These are phyloP conservation scores for Aspergillus olivimuriae DNA, from an alignment of 495 filamentous ascomycete species.

Conservation along the genomic window DNA sequence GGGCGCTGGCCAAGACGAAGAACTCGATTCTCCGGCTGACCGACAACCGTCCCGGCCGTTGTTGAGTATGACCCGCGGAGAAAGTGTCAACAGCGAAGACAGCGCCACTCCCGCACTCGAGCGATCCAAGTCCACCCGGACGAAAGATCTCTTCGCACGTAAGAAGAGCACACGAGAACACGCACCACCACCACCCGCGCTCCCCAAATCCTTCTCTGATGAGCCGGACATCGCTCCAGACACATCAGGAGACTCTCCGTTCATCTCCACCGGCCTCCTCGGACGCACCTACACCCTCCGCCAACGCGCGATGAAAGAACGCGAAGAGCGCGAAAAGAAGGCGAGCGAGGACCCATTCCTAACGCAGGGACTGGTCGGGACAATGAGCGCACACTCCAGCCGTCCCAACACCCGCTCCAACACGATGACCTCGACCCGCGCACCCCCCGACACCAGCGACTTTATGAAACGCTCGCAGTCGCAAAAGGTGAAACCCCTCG, in stretches of 20 bases:
- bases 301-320: slow-evolving; percentile 48
- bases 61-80: slow-evolving; percentile 44
- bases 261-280: slow-evolving; percentile 52
- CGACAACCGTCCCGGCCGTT: slow-evolving; percentile 46
- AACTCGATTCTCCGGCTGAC: slow-evolving; percentile 14
- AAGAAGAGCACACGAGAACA: slow-evolving; percentile 34
- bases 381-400: slow-evolving; percentile 2
- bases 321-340: slow-evolving; percentile 37
- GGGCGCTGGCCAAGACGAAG: slow-evolving; percentile 43
- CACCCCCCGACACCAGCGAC: slow-evolving; percentile 16
- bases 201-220: slow-evolving; percentile 28
- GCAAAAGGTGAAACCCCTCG: slow-evolving; percentile 51
- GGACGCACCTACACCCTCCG: slow-evolving; percentile 59
- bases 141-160: slow-evolving; percentile 25
- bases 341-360: slow-evolving; percentile 23
- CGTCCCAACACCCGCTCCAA: slow-evolving; percentile 27
- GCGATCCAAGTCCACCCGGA: slow-evolving; percentile 9
- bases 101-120: slow-evolving; percentile 14
- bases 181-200: slow-evolving; percentile 39
- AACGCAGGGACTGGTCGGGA: slow-evolving; percentile 15
- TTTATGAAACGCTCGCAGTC: slow-evolving; percentile 25
- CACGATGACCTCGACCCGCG: slow-evolving; percentile 29
- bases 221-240: slow-evolving; percentile 17
- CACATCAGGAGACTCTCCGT: slow-evolving; percentile 38
- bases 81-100: slow-evolving; percentile 16